phyloP scores from a whole-genome alignment of 768 basidiomycete species.

The Hypholoma sublateritium region DNA sequence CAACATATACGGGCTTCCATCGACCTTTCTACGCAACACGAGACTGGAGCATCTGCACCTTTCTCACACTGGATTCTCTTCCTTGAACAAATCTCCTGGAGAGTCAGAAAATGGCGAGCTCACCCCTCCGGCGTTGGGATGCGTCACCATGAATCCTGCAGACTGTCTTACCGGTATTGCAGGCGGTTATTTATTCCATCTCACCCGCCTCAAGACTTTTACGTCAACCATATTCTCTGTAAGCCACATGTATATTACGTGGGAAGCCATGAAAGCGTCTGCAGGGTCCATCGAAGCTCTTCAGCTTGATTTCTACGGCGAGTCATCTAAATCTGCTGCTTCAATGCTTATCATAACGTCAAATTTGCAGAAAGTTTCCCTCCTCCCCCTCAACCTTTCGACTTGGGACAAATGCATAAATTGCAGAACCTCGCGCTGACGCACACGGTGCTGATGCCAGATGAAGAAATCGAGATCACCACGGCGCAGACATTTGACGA shows the following conservation, averaged over 20 bases:
- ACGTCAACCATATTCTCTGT: constrained; percentile 5
- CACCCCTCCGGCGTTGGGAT: constrained; percentile 3
- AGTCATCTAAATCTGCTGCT: neutral
- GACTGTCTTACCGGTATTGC: constrained; percentile 7
- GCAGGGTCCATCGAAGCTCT: constrained; percentile 6
- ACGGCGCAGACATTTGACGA: constrained; percentile 3
- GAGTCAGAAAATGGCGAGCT: neutral
- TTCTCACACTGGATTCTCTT: constrained; percentile 3
- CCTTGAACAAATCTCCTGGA: neutral
- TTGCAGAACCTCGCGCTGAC: constrained; percentile 5
- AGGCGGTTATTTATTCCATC: constrained; percentile 5
- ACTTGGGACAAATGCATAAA: constrained; percentile 3
- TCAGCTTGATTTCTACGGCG: constrained; percentile 8
- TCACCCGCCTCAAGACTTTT: constrained; percentile 1
- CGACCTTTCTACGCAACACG: constrained; percentile 4
- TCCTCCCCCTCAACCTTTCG: neutral
- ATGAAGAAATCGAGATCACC: constrained; percentile 7
- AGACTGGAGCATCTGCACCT: constrained; percentile 5
- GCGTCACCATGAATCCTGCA: constrained; percentile 9
- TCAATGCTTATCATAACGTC: neutral
- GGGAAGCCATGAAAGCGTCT: constrained; percentile 6
- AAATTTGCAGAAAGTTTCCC: constrained; percentile 2
- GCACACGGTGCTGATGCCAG: constrained; percentile 7
- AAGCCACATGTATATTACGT: constrained; percentile 3
- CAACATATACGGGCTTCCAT: constrained; percentile 3